Conservation (phyloP, 108 stramenopile genomes). For the Skeletonema potamos region DNA sequence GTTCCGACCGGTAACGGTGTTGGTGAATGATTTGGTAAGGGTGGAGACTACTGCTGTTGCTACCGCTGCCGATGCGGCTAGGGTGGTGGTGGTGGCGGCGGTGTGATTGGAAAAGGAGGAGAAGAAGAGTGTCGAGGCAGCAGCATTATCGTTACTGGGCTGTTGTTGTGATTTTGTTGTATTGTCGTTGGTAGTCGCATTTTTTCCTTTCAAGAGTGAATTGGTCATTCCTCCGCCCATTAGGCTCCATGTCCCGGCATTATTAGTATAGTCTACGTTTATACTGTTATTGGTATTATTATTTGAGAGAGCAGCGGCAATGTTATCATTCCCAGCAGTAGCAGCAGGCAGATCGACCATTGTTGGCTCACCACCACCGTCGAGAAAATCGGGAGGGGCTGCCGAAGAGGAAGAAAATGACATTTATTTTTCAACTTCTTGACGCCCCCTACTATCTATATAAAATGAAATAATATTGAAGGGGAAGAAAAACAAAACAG, state of each 20-base stretch:
- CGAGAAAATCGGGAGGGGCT: not conserved
- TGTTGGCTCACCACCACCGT: not conserved
- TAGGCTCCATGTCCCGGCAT: not conserved
- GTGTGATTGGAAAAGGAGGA: conserved; percentile 7
- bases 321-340: not conserved
- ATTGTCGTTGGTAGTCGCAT: not conserved
- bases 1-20: conserved; percentile 50
- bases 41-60: not conserved
- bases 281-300: not conserved
- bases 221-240: not conserved
- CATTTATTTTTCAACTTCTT: no score
- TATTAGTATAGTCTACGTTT: not conserved
- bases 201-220: not conserved
- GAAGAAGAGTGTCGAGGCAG: not conserved
- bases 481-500: no score
- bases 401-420: not conserved
- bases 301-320: conserved; percentile 9
- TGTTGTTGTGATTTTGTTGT: not conserved
- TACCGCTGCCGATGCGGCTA: not conserved
- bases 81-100: conserved; percentile 5
- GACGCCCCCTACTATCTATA: no score
- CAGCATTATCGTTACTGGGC: no score
- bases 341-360: not conserved
- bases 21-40: conserved; percentile 24
- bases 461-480: no score